Conservation (phyloP, 2,329 filamentous ascomycete genomes). For the Escovopsis sp. region DNA sequence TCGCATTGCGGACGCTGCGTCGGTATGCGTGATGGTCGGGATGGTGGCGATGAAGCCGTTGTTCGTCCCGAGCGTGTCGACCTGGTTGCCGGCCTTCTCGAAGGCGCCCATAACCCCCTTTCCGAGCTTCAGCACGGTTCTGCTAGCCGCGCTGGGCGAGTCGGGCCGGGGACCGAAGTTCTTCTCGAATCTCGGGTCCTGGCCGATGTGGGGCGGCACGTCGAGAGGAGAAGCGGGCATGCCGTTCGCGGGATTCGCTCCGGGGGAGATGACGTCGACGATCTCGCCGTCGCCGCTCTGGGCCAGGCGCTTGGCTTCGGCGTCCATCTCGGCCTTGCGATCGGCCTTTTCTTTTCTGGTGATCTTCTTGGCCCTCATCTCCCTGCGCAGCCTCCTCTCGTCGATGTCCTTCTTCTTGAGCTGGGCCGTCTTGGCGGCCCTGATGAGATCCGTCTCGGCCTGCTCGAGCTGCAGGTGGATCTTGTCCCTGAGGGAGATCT, state of each 20-base stretch:
- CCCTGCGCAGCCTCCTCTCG: constrained; percentile 48
- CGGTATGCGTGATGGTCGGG: constrained; percentile 3
- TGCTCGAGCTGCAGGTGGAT: constrained; percentile 60
- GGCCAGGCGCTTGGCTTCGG: constrained; percentile 35
- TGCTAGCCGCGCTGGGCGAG: constrained; percentile 15
- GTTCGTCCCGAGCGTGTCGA: constrained; percentile 40
- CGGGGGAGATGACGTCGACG: constrained; percentile 27
- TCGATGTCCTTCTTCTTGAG: constrained; percentile 50
- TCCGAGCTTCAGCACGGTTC: constrained; percentile 28
- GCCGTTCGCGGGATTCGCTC: constrained; percentile 17
- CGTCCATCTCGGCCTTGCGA: constrained; percentile 33
- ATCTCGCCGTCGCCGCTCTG: constrained; percentile 33
- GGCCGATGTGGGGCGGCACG: constrained; percentile 7
- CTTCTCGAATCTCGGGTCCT: constrained; percentile 12
- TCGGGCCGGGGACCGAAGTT: constrained; percentile 17
- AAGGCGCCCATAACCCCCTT: constrained; percentile 33
- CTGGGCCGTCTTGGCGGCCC: constrained; percentile 63
- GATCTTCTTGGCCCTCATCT: constrained; percentile 31
- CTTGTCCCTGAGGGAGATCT: constrained; percentile 60
- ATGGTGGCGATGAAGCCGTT: constrained; percentile 35
- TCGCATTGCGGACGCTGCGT: not conserved
- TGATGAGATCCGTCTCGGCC: constrained; percentile 76
- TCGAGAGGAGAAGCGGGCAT: constrained; percentile 24
- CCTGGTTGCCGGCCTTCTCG: constrained; percentile 30
- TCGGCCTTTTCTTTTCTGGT: constrained; percentile 36